Base-by-base conservation (phyloP, 2,329 filamentous ascomycete species). In the Emergomyces orientalis region DNA sequence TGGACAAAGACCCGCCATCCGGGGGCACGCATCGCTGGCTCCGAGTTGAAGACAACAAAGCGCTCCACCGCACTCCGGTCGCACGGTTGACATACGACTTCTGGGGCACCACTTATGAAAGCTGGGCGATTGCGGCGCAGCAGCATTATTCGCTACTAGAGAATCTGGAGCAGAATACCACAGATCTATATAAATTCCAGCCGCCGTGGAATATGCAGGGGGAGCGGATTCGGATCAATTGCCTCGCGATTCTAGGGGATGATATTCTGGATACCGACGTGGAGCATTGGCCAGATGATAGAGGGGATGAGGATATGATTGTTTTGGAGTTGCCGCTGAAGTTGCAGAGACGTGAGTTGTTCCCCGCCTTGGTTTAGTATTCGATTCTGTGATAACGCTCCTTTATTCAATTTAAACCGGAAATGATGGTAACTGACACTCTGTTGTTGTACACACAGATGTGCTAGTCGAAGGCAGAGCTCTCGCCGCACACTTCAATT, bases 191-290 rank as follows among this genome's bases (percentile, higher is more conserved):
- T 30, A 59, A 62, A 61, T 51, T 64, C n/a, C 58, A 51, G 9
- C 59, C 43, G 45, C 43, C 30, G 22, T 60, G 59, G 59, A 52
- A 60, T 60, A 60, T 60, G 59, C 43, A 49, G n/a, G 83, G 82
- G 63, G 74, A 76, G 60, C 76, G 81, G 30, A 77, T 83, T 68
- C 83, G 81, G 58, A 79, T 81, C 34, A 82, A 84, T 67, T 82
- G 85, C 65, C 74, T 81, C 51, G 81, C 79, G 52, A 77, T 85
- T 59, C 78, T 80, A 74, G 81, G 81, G n/a, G 73, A 73, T 37
- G 81, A 84, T 66, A 79, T 82, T 52, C 74, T 77, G n/a, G 71
- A 72, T 41, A 77, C 81, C 62, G 74, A 61, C 14, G 59, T 62
- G 7, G n/a, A 59, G 39, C 25, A 80, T 60, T 49, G 59, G 59